Percentiles rank a stretch among this genome's conserved stretches.
These are phyloP conservation scores for Citrus australasica DNA, from an alignment of 345 rosid genomes.

Conservation along the genomic window DNA sequence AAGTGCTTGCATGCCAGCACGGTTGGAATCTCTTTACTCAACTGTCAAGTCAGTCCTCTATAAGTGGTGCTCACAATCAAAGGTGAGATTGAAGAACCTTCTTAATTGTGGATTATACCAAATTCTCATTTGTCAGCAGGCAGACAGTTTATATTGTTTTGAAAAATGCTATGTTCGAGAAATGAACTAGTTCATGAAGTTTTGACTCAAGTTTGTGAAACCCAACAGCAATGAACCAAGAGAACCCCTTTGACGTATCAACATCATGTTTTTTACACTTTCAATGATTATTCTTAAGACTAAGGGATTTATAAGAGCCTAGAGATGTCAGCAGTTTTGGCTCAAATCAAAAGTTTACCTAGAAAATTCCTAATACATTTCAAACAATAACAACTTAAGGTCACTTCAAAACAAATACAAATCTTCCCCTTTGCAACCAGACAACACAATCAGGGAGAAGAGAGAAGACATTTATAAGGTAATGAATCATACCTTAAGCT, in stretches of 20 bases:
- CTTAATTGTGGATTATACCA: neutral
- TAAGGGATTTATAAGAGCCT: neutral
- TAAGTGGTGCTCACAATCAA: neutral
- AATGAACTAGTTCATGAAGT: neutral
- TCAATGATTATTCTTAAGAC: neutral
- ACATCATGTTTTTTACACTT: neutral
- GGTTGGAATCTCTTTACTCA: neutral
- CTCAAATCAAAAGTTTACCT: neutral
- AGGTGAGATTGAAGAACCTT: neutral
- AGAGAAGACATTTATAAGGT: neutral
- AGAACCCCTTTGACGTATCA: neutral
- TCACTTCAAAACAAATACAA: no score
- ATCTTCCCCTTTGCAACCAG: neutral
- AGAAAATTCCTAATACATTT: neutral
- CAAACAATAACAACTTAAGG: neutral
- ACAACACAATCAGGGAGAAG: neutral
- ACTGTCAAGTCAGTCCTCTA: neutral
- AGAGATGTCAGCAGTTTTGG: neutral
- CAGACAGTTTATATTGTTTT: neutral
- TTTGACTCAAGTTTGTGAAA: neutral
- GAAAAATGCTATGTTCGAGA: neutral
- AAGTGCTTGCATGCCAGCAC: neutral
- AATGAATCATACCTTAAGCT: slow-evolving; percentile 67
- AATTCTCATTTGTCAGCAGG: neutral
- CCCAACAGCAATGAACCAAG: neutral